Percentiles rank a stretch among this genome's conserved stretches.
phyloP scores from a whole-genome alignment of 345 rosid species.

The Syzygium oleosum region DNA sequence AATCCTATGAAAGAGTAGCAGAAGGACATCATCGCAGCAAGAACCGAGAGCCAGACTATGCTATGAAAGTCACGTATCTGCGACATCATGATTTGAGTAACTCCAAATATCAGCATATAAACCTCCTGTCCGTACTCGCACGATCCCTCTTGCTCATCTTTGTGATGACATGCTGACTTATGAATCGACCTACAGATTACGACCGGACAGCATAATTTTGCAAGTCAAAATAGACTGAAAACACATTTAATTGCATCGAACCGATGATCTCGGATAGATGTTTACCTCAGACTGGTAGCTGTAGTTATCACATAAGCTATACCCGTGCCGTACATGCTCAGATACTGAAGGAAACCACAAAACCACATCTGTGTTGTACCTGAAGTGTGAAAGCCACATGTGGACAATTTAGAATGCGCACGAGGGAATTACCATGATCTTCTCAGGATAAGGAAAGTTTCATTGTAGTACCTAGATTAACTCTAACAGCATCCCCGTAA shows the following conservation, averaged over 20 bases:
- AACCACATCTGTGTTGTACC: slow-evolving; percentile 36
- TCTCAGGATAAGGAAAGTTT: neutral
- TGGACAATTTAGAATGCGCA: neutral
- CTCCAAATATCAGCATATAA: slow-evolving; percentile 49
- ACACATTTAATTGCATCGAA: neutral
- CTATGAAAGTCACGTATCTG: slow-evolving; percentile 53
- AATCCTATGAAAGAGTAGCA: slow-evolving; percentile 43
- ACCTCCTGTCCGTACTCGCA: slow-evolving; percentile 21
- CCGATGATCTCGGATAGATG: neutral
- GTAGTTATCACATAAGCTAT: slow-evolving; percentile 60
- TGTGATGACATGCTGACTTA: slow-evolving; percentile 27
- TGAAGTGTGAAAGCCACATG: slow-evolving; percentile 10
- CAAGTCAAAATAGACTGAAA: neutral
- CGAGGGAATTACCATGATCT: neutral
- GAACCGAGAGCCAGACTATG: slow-evolving; percentile 38
- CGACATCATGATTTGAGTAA: slow-evolving; percentile 34
- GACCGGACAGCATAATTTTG: neutral
- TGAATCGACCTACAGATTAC: slow-evolving; percentile 26
- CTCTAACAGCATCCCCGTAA: slow-evolving; percentile 36
- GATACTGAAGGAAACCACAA: slow-evolving; percentile 52
- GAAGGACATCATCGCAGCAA: slow-evolving; percentile 56
- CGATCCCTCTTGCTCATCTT: slow-evolving; percentile 33
- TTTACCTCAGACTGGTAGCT: slow-evolving; percentile 51
- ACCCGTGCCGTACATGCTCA: slow-evolving; percentile 29
- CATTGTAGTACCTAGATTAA: slow-evolving; percentile 22